Evolutionary conservation across 345 rosid species (phyloP), one percentile per base, ranked within the genome.

Genomic region (Lumnitzera racemosa): DNA sequence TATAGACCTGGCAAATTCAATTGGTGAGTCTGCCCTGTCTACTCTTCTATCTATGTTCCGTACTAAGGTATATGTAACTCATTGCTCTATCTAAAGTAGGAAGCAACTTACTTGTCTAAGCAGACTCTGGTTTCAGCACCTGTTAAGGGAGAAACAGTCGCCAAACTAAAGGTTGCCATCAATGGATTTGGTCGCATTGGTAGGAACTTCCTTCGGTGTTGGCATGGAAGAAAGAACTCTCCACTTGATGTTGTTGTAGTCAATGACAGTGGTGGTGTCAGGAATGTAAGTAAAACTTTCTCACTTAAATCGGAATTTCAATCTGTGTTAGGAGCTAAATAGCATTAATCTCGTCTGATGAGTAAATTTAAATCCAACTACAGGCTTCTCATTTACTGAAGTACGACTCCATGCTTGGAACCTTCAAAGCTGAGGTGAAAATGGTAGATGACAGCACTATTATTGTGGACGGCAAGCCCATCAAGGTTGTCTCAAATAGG

Each of bases 251-350:
- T 94, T 12, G 13, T 94, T 58, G 95, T 94, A 0, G 85, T 94
- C 73, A 94, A 94, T 47, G 99, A 94, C 95, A 90, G 99, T 41
- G 97, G 91, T 36, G 99, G 97, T 84, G 99, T 94, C 72, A 94
- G 77, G 85, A 94, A 94, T 51, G 99, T 94, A 78, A 78, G 84
- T 36, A n/a, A 27, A 61, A 41, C 31, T 53, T 6, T 5, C 11
- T 36, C 6, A 0, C 43, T 36, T 9, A 4, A 36, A 5, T 36
- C 11, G 7, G 11, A 5, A 36, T 36, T 36, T 36, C 10, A 36
- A 36, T 36, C 1, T 36, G 43, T 9, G 10, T 36, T 36, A 36
- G 4, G 43, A 36, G 11, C 11, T 36, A 36, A 9, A 5, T 5
- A 9, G 43, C 43, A 7, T 7, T 36, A 7, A 5, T 4, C 43